These are phyloP conservation scores for Macrotyloma uniflorum DNA, from an alignment of 306 rosid species.

Conservation along the genomic window DNA sequence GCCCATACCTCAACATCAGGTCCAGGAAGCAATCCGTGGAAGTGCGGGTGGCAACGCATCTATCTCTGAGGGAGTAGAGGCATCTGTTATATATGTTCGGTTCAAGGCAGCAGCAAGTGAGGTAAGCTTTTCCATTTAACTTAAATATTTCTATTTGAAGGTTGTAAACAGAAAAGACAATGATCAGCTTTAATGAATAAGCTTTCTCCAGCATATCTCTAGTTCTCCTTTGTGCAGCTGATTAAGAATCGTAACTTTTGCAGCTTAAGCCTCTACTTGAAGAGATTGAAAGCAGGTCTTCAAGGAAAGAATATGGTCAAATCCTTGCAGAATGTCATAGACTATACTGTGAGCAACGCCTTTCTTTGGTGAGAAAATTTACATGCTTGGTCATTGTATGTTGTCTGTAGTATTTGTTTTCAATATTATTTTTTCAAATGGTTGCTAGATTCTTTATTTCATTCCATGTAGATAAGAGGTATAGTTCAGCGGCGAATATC, in stretches of 20 bases:
- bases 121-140: slow-evolving; percentile 49
- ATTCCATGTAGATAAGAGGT: slow-evolving; percentile 68
- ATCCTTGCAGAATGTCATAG: slow-evolving; percentile 93
- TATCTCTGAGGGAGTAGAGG: slow-evolving; percentile 97
- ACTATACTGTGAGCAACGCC: slow-evolving; percentile 92
- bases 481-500: slow-evolving; percentile 92
- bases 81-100: slow-evolving; percentile 95
- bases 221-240: slow-evolving; percentile 4
- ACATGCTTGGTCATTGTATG: slow-evolving; percentile 45
- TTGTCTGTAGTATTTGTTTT: not conserved
- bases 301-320: slow-evolving; percentile 93
- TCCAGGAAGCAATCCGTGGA: slow-evolving; percentile 85
- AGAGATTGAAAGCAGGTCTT: slow-evolving; percentile 94
- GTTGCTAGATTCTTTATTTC: slow-evolving; percentile 32
- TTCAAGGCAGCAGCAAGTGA: slow-evolving; percentile 99
- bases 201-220: slow-evolving; percentile 27
- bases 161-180: slow-evolving; percentile 17
- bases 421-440: slow-evolving; percentile 33
- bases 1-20: slow-evolving; percentile 59
- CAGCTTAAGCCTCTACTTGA: slow-evolving; percentile 92
- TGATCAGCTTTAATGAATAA: slow-evolving; percentile 6
- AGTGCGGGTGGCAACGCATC: slow-evolving; percentile 69
- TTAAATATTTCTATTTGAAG: slow-evolving; percentile 20
- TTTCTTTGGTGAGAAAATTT: slow-evolving; percentile 79
- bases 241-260: slow-evolving; percentile 46